phyloP scores from a whole-genome alignment of 2,329 filamentous ascomycete genomes.

The Penicillium sp. region DNA sequence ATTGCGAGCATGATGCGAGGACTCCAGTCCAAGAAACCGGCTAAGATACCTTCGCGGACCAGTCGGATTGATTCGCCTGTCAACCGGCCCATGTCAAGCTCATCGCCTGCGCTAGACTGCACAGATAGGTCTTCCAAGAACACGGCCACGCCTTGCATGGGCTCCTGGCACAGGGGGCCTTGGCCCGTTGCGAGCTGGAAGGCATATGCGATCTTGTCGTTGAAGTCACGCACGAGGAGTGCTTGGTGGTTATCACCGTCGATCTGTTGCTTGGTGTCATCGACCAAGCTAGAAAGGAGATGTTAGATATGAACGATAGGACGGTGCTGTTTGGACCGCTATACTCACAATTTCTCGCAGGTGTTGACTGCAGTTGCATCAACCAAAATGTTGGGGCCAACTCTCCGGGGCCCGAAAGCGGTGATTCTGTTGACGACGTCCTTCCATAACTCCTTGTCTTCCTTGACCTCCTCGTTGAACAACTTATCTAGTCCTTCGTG shows the following conservation, averaged over 20 bases:
- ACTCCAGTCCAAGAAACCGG: constrained; percentile 92
- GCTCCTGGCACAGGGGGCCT: constrained; percentile 88
- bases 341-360: constrained; percentile 68
- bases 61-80: constrained; percentile 93
- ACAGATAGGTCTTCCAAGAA: constrained; percentile 79
- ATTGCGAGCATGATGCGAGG: constrained; percentile 93
- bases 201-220: constrained; percentile 87
- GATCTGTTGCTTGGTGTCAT: constrained; percentile 37
- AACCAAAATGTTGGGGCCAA: constrained; percentile 85
- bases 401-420: constrained; percentile 83
- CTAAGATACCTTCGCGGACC: constrained; percentile 76
- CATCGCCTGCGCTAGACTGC: constrained; percentile 50
- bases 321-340: background rate
- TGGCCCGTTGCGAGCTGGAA: constrained; percentile 91
- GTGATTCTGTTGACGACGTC: constrained; percentile 75
- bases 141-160: constrained; percentile 88
- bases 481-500: constrained; percentile 64
- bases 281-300: constrained; percentile 35
- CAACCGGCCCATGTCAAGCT: constrained; percentile 68
- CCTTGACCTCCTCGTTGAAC: constrained; percentile 70
- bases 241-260: constrained; percentile 28
- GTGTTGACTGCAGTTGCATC: constrained; percentile 73
- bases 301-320: background rate
- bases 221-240: constrained; percentile 63
- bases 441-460: constrained; percentile 73